Base-by-base conservation (phyloP, 2,329 filamentous ascomycete genomes). In the Paecilomyces variotii region DNA sequence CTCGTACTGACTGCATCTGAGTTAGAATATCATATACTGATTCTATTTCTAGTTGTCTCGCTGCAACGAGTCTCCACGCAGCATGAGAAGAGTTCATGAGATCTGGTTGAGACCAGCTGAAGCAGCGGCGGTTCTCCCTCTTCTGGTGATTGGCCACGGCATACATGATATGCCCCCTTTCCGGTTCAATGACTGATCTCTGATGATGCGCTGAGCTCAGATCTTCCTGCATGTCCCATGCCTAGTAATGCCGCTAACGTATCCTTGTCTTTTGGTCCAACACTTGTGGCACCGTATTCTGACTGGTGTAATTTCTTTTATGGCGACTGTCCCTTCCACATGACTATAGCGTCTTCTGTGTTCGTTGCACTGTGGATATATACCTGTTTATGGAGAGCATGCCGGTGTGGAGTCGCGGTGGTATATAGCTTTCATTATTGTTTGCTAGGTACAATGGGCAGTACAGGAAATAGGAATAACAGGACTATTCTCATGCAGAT, bases 31-130 rank as follows among this genome's bases (percentile, higher is more conserved):
- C 27, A 59, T 27, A 58, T 26, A 35, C 34, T 30, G 54, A 25
- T 12, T 53, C 58, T 60, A 14, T 67, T 83, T 88, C 61, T 69
- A 91, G 89, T 94, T 74, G 89, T 95, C 72, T 91, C 89, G 61
- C 83, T 95, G 74, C 90, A 95, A 81, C 89, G 91, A 77, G 89
- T 94, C 65, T 93, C 90, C 57, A 94, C 89, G 62, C 89, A 94
- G 79, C 91, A 96, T 81, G 90, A 95, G 82, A 93, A 92, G 83
- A 89, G 86, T 66, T 81, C 86, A 76, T 92, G 88, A 78, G 66
- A 34, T 19, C 4, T 34, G 51, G 32, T 28, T 35, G 14, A 12
- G 19, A 19, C 12, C 52, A 32, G 4, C 28, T 27, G 1, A 54
- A 26, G 10, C 28, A 12, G 53, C 14, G 12, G 53, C 19, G n/a